Conservation (phyloP, 495 filamentous ascomycete species). For the Amniculicola lignicola region DNA sequence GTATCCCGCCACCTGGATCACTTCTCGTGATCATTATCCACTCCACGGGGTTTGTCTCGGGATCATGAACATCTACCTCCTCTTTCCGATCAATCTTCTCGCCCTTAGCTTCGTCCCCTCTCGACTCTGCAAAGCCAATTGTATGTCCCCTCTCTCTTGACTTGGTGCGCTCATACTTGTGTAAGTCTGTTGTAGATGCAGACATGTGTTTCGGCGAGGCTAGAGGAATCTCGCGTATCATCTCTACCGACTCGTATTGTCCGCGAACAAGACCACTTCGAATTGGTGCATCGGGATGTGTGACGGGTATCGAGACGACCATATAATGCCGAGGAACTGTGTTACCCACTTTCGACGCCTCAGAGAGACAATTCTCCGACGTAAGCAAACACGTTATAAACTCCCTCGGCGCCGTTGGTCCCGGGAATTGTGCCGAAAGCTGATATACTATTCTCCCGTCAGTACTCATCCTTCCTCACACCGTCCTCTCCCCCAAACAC, state of each 20-base stretch:
- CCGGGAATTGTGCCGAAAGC: constrained; percentile 84
- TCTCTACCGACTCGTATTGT: constrained; percentile 85
- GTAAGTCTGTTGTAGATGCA: constrained; percentile 40
- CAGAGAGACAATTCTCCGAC: constrained; percentile 43
- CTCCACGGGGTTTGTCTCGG: constrained; percentile 68
- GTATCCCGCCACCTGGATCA: constrained; percentile 89
- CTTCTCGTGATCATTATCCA: constrained; percentile 98
- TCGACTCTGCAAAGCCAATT: constrained; percentile 48
- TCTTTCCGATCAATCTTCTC: constrained; percentile 40
- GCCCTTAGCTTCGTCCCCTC: constrained; percentile 42
- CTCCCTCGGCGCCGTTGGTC: constrained; percentile 80
- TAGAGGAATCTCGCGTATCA: constrained; percentile 77
- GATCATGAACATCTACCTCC: constrained; percentile 46
- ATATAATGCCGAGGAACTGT: constrained; percentile 64
- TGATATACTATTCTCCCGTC: constrained; percentile 61
- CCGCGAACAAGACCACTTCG: constrained; percentile 73
- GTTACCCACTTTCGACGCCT: constrained; percentile 32
- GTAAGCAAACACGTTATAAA: constrained; percentile 76
- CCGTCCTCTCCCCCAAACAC: constrained; percentile 7
- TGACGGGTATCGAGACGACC: constrained; percentile 79
- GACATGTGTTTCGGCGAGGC: constrained; percentile 30
- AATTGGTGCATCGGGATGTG: constrained; percentile 66
- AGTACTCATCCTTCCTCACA: constrained; percentile 31
- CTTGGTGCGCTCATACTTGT: constrained; percentile 23
- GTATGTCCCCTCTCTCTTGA: constrained; percentile 46